Evolutionary conservation across 768 basidiomycete species (phyloP).

Genomic region (Auricularia auricula-judae): DNA sequence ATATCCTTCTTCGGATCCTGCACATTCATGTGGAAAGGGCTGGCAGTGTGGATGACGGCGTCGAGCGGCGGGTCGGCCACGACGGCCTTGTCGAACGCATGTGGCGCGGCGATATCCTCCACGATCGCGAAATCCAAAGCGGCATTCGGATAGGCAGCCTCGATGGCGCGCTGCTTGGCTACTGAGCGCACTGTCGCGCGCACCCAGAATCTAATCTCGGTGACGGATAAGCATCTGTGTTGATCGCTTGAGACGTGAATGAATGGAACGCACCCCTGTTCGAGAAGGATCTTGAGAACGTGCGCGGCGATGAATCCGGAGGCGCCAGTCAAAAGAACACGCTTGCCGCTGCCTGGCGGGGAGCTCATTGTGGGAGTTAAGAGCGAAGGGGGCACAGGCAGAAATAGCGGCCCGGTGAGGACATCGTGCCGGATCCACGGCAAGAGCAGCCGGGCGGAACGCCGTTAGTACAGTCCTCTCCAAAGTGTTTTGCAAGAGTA

Average conservation of each 20-base stretch:
- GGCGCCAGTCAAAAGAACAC: slow-evolving; percentile 3
- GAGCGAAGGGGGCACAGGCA: no score
- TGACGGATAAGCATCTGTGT: no score
- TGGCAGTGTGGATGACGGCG: slow-evolving; percentile 37
- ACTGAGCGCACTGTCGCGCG: not conserved
- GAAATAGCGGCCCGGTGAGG: no score
- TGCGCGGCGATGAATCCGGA: slow-evolving; percentile 1
- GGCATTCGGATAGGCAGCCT: not conserved
- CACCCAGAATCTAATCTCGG: not conserved
- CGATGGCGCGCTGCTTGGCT: not conserved
- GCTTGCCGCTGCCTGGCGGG: not conserved
- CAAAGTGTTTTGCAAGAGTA: not conserved
- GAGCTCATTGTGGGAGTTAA: not conserved
- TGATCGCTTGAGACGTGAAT: no score
- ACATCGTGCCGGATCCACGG: no score
- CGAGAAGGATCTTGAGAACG: not conserved
- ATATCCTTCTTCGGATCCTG: slow-evolving; percentile 8
- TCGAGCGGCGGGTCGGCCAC: slow-evolving; percentile 20
- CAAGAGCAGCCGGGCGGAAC: no score
- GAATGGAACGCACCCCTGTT: not conserved
- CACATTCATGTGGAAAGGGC: slow-evolving; percentile 21
- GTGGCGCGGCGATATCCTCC: slow-evolving; percentile 45
- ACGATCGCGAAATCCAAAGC: slow-evolving; percentile 55
- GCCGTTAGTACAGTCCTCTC: no score
- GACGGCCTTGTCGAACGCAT: slow-evolving; percentile 38